A percentile compares a stretch with the other conserved stretches of the same genome.
Conservation (phyloP, 2,329 filamentous ascomycete genomes). For the Sarocladium oryzae region DNA sequence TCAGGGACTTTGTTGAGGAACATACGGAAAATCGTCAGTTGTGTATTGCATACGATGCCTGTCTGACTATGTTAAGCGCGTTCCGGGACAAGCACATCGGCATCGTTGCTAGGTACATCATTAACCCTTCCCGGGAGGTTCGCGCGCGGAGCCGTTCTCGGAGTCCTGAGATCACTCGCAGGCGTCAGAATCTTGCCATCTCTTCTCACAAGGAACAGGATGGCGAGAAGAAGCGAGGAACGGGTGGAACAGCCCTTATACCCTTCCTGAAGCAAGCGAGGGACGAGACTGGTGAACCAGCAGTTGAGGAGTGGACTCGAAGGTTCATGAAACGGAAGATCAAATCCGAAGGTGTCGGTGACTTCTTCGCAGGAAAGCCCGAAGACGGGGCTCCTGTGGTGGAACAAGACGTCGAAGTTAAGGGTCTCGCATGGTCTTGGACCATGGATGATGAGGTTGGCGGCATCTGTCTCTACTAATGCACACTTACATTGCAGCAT, state of each 20-base stretch:
- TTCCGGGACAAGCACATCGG: conserved; percentile 94
- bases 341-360: conserved; percentile 41
- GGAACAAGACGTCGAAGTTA: conserved; percentile 41
- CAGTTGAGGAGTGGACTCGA: conserved; percentile 60
- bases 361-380: conserved; percentile 52
- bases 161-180: conserved; percentile 45
- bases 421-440: conserved; percentile 78
- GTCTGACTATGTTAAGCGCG: conserved; percentile 60
- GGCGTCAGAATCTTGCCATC: conserved; percentile 55
- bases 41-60: conserved; percentile 81
- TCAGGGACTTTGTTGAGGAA: conserved; percentile 71
- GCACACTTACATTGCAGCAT: background rate
- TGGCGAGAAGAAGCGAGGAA: conserved; percentile 64
- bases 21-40: conserved; percentile 57
- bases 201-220: conserved; percentile 36
- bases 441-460: conserved; percentile 77
- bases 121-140: conserved; percentile 75
- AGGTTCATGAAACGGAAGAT: conserved; percentile 50
- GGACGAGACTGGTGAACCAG: conserved; percentile 91
- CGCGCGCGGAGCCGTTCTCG: conserved; percentile 56
- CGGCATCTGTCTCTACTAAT: conserved; percentile 49
- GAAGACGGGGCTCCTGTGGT: conserved; percentile 34
- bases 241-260: conserved; percentile 88
- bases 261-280: conserved; percentile 94
- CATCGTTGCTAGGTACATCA: conserved; percentile 93